phyloP scores from a whole-genome alignment of 108 stramenopile genomes.

The Craspedostauros australis region DNA sequence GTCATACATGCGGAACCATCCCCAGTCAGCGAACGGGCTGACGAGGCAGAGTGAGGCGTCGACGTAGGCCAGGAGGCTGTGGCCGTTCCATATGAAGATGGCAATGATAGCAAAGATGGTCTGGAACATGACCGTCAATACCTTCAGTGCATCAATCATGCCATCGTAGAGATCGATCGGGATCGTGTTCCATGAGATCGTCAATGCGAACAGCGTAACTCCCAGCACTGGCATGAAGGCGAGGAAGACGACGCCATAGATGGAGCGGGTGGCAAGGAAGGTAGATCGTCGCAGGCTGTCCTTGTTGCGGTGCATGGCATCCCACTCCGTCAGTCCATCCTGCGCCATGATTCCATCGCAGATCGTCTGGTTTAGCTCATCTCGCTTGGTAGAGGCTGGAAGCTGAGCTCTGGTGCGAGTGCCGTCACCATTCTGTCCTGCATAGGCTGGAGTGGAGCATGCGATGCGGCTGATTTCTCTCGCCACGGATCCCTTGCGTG shows the following conservation, averaged over 20 bases:
- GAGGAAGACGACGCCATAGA: slow-evolving; percentile 24
- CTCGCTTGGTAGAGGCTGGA: background rate
- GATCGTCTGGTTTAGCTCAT: background rate
- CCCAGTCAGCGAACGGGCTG: slow-evolving; percentile 22
- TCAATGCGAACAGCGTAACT: slow-evolving; percentile 17
- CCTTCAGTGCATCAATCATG: slow-evolving; percentile 18
- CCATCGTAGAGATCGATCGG: slow-evolving; percentile 7
- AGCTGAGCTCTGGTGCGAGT: too few relatives aligned
- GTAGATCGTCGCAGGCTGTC: background rate
- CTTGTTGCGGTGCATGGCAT: background rate
- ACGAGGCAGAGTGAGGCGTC: slow-evolving; percentile 18
- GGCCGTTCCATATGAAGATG: slow-evolving; percentile 19
- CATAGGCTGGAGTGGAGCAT: too few relatives aligned
- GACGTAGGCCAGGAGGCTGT: slow-evolving; percentile 16
- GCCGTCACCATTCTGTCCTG: too few relatives aligned
- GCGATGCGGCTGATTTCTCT: background rate
- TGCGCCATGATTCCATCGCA: too few relatives aligned
- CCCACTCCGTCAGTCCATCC: background rate
- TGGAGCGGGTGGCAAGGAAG: slow-evolving; percentile 6
- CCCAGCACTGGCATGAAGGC: slow-evolving; percentile 19
- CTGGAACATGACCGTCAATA: slow-evolving; percentile 29
- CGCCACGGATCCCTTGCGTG: slow-evolving; percentile 9
- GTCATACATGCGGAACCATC: slow-evolving; percentile 8
- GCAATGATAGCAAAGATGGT: slow-evolving; percentile 12
- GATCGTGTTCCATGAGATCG: slow-evolving; percentile 32